These are phyloP conservation scores for Beverwykella pulmonaria DNA, from an alignment of 495 filamentous ascomycete species.

Conservation along the genomic window DNA sequence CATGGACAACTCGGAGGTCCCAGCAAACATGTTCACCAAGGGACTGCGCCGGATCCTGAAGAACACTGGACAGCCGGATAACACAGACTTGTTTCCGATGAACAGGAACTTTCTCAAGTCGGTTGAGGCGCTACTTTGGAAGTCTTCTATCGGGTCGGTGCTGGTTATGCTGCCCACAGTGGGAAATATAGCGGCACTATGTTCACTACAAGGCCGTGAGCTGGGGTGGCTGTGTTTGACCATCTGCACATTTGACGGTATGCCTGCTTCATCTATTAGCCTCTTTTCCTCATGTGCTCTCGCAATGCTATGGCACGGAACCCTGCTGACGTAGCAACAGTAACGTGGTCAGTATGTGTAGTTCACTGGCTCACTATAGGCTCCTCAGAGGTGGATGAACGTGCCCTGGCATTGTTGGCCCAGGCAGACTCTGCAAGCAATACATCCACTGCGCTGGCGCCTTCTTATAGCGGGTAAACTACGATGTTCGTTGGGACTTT, in stretches of 20 bases:
- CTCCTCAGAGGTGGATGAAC: constrained; percentile 33
- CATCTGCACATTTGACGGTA: constrained; percentile 47
- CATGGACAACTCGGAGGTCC: background rate
- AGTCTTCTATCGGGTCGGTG: constrained; percentile 34
- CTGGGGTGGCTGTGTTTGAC: constrained; percentile 47
- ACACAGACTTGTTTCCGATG: constrained; percentile 9
- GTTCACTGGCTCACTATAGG: constrained; percentile 44
- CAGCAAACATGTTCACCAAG: background rate
- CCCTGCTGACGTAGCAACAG: constrained; percentile 30
- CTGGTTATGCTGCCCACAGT: constrained; percentile 45
- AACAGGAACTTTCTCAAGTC: constrained; percentile 20
- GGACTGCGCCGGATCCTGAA: constrained; percentile 23
- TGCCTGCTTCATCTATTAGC: constrained; percentile 6
- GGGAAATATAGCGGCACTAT: constrained; percentile 42
- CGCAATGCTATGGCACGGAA: background rate
- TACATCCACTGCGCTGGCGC: background rate
- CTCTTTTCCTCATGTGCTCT: background rate
- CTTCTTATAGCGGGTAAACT: background rate
- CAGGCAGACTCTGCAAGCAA: constrained; percentile 15
- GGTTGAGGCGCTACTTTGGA: constrained; percentile 40
- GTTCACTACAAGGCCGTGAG: constrained; percentile 39
- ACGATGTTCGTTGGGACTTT: background rate
- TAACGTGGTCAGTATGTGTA: constrained; percentile 42
- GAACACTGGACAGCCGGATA: background rate
- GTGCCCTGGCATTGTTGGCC: constrained; percentile 16